phyloP scores from a whole-genome alignment of 371 early-diverging fungal genomes.

The Cokeromyces recurvatus region DNA sequence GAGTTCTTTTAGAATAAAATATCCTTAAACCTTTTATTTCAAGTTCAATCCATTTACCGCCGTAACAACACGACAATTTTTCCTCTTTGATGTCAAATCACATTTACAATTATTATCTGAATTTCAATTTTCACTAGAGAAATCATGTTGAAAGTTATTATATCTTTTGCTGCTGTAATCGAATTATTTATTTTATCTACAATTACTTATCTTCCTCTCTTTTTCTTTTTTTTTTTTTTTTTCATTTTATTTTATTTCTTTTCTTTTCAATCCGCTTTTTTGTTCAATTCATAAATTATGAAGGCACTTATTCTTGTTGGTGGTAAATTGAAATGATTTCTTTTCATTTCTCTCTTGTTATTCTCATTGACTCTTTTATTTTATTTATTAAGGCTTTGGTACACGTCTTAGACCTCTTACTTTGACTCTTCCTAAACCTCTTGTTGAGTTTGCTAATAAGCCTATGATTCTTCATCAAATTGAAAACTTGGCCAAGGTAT shows the following conservation, averaged over 20 bases:
- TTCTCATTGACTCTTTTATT: no score
- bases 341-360: neutral
- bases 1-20: no score
- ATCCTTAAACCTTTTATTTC: no score
- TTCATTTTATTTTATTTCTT: constrained; percentile 4
- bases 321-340: constrained; percentile 50
- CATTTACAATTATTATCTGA: no score
- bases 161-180: no score
- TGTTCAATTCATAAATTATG: constrained; percentile 49
- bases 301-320: constrained; percentile 99
- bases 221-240: constrained; percentile 11
- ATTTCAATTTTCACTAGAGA: no score
- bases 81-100: no score
- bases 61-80: no score
- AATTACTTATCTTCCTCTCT: constrained; percentile 1
- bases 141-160: no score
- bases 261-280: neutral
- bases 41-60: no score
- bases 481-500: constrained; percentile 94
- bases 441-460: constrained; percentile 98
- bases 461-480: constrained; percentile 99
- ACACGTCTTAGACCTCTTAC: constrained; percentile 99
- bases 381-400: constrained; percentile 80
- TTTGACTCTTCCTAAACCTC: constrained; percentile 97
- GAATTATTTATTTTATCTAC: no score